A percentile compares a stretch with the other conserved stretches of the same genome.
phyloP scores from a whole-genome alignment of 176 grass and related monocot species.

The Guadua angustifolia region DNA sequence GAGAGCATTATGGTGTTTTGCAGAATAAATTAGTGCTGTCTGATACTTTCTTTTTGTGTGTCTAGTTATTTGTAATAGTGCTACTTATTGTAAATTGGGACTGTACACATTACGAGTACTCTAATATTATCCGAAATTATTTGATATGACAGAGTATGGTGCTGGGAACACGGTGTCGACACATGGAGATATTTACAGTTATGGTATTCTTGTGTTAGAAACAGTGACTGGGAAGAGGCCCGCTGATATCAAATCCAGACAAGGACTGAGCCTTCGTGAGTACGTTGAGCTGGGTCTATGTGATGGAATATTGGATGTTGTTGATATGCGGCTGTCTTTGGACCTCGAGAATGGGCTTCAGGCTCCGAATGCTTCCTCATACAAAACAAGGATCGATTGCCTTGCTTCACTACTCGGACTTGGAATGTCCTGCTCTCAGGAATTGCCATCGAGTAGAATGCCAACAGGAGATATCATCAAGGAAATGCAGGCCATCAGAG shows the following conservation, averaged over 20 bases:
- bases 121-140: too few relatives aligned
- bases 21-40: too few relatives aligned
- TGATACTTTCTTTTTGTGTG: too few relatives aligned
- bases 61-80: too few relatives aligned
- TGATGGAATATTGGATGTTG: neutral
- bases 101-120: too few relatives aligned
- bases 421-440: constrained; percentile 4
- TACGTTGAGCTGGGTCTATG: neutral
- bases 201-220: constrained; percentile 55
- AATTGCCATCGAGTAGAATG: neutral
- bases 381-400: neutral
- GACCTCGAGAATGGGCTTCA: neutral
- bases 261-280: constrained; percentile 32
- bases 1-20: too few relatives aligned
- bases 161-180: constrained; percentile 35
- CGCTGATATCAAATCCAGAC: neutral
- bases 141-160: constrained; percentile 28
- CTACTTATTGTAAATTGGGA: constrained; percentile 10
- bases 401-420: neutral
- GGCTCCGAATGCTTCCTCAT: neutral
- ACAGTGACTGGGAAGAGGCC: constrained; percentile 40
- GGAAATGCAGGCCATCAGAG: neutral
- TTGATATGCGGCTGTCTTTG: neutral
- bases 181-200: constrained; percentile 52
- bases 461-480: neutral